Evolutionary conservation across 768 basidiomycete genomes (phyloP), one percentile per base, ranked within the genome.

Genomic region (Pholiota microspora): DNA sequence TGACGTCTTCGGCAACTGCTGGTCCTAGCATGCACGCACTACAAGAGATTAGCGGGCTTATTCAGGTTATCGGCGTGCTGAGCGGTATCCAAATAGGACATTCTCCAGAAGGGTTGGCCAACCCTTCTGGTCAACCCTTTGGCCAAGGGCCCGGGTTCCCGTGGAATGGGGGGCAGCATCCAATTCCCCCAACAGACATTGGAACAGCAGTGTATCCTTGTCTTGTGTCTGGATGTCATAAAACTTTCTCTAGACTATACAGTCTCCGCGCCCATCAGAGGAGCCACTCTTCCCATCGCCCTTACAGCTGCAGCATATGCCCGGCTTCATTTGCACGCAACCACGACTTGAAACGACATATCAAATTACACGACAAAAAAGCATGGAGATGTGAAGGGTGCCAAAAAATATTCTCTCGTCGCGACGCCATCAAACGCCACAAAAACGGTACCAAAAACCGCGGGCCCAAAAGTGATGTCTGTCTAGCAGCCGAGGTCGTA

Each of bases 191-290:
- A 15, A 70, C 72, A 25, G 84, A 85, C 60, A 86, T 86, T 45
- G 83, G 82, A 31, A 86, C 88, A 10, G 87, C 88, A 7, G 87
- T 91, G n/a, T 85, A 89, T 61, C 89, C 90, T 4, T 92, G 90
- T 65, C 76, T 83, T n/a, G 73, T 82, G 15, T 70, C 77, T 24
- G 73, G 78, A 28, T 92, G 90, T 65, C 73, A 70, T 55, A 90
- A 88, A 70, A 81, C 74, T 5, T 92, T 92, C 65, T 78, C 83
- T 44, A 82, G 85, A 9, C 74, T 89, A 10, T 87, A 83, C 67
- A 80, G 74, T 59, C 77, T 92, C 7, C 86, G 89, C 4, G 78
- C 82, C 2, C 90, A 92, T 67, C 83, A 88, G 62, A 83, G 82
- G 34, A 67, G 81, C 27, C 89, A 91, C 61, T 75, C 85, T 3